Conservation (phyloP, 2,329 filamentous ascomycete genomes). For the Onygenales sp. region DNA sequence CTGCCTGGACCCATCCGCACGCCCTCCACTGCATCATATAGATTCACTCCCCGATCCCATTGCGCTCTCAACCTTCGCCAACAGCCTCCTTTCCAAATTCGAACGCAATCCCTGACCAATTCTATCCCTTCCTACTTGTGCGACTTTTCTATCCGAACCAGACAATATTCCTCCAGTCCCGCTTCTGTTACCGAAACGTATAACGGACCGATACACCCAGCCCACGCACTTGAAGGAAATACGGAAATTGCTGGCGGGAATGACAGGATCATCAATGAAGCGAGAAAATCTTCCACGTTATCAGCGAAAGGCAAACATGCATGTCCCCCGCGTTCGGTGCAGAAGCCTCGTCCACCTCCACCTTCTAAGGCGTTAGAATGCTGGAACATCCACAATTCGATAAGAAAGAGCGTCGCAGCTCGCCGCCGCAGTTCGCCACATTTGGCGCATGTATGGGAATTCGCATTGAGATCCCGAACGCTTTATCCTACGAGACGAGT, state of each 20-base stretch:
- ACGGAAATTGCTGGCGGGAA: background rate
- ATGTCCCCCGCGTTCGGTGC: too few relatives aligned
- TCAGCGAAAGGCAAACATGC: too few relatives aligned
- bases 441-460: background rate
- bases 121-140: background rate
- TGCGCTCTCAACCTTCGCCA: background rate
- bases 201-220: background rate
- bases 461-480: conserved; percentile 6
- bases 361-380: background rate
- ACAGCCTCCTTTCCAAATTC: background rate
- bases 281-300: background rate
- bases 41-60: background rate
- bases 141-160: background rate
- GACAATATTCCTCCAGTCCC: background rate
- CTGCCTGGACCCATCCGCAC: background rate
- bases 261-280: background rate
- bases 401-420: background rate
- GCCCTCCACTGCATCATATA: background rate
- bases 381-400: background rate
- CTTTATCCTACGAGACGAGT: conserved; percentile 19
- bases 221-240: background rate
- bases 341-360: too few relatives aligned
- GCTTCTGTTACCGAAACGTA: background rate
- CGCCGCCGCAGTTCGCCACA: background rate
- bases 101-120: background rate